Conservation (phyloP, 257 asterid genomes). For the Primulina huaijiensis region DNA sequence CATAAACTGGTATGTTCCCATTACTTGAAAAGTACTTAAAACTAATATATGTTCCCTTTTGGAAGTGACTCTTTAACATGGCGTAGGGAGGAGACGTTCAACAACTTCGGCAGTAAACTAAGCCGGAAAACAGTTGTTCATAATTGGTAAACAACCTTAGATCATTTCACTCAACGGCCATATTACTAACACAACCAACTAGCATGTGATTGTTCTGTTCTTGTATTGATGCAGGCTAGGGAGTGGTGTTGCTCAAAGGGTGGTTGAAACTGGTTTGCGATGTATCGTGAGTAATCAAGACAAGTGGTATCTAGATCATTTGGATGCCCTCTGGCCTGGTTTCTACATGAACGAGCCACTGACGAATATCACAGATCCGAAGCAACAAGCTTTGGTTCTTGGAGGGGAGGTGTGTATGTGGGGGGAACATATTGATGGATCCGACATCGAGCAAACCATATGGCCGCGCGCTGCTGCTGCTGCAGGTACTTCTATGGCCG, state of each 20-base stretch:
- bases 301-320: conserved; percentile 84
- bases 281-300: conserved; percentile 95
- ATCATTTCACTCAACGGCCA: not conserved
- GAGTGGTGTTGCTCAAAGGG: conserved; percentile 67
- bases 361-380: conserved; percentile 60
- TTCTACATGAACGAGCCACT: conserved; percentile 85
- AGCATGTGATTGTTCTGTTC: not conserved
- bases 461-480: conserved; percentile 99
- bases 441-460: conserved; percentile 81
- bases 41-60: not conserved
- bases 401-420: conserved; percentile 95
- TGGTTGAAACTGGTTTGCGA: conserved; percentile 70
- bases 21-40: not conserved
- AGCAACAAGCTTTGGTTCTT: conserved; percentile 63
- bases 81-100: conserved; percentile 94
- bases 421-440: conserved; percentile 75
- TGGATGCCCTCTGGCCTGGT: conserved; percentile 76
- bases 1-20: conserved; percentile 67
- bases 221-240: conserved; percentile 61
- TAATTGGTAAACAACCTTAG: conserved; percentile 57
- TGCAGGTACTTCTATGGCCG: conserved; percentile 54
- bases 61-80: conserved; percentile 8
- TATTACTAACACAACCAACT: not conserved
- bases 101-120: conserved; percentile 81
- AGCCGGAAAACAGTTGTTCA: conserved; percentile 78